Evolutionary conservation across 441 rosid species (phyloP), one percentile per base, ranked within the genome.

Genomic region (Aleurites moluccanus): DNA sequence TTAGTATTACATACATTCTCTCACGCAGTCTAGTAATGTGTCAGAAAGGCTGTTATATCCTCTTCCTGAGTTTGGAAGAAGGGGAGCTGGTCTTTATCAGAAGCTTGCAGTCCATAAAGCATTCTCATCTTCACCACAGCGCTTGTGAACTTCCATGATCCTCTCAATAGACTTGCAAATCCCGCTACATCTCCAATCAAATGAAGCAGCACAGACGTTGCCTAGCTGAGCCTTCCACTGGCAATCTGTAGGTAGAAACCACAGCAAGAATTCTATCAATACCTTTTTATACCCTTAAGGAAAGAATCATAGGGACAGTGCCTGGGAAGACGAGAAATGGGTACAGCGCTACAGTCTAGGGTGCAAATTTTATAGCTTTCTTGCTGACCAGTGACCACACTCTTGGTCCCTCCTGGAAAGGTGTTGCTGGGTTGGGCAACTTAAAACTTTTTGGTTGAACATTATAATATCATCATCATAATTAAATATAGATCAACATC

Each of bases 111-210:
- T 85, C 92, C 92, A 88, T 61, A 90, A 53, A 8, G 88, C 87
- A 77, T 77, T 82, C 75, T 83, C 75, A 35, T 80, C 83, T 79
- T 90, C 91, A 0, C 93, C 89, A 62, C 96, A 93, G 14, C 84
- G 88, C 78, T 86, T 68, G 64, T 92, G 96, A 78, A 93, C 89
- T 27, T 80, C 86, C 64, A 71, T 80, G 69, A 93, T 84, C 72
- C 97, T 87, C 74, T 89, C 88, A 1, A 83, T 89, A 2, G 98
- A 84, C 73, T 61, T 76, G 87, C 98, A 93, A 69, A 92, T 86
- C 69, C 97, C 96, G 28, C 94, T 90, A 72, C 98, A 93, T 78
- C 69, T 87, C 97, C 96, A 91, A 69, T 93, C 97, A 38, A 90
- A 91, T 28, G 98, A 82, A 10, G 90, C 98, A 16, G 84, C 89